Base-by-base conservation (phyloP, 2,329 filamentous ascomycete species). In the Thermoascus crustaceus region DNA sequence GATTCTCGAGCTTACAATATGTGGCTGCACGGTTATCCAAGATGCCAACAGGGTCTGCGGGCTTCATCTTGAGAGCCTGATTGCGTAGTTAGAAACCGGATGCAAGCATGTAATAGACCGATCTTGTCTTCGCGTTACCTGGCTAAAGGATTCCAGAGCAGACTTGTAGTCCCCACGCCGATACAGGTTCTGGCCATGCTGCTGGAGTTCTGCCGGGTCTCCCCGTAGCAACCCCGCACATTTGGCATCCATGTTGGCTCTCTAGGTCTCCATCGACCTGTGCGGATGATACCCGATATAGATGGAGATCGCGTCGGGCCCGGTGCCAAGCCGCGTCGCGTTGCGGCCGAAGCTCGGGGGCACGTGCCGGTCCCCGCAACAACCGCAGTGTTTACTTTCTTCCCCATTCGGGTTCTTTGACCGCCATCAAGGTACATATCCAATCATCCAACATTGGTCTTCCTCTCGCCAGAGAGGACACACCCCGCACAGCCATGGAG, bases 1-100 rank as follows among this genome's bases (percentile, higher is more conserved):
- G 60, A 39, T 73, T 55, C 10, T 60, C 60, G 7, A 77, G 55
- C 48, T 73, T 76, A 32, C 69, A 68, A 39, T 72, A 67, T 22
- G 69, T 68, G 8, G 73, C 73, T 23, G 73, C 68, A 32, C 75
- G 69, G 40, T 70, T 67, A 50, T 78, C 74, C 30, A 74, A 58
- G 19, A 77, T 57, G 38, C 57, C 38, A 42, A 68, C 21, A 18
- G 47, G 38, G 34, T 62, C 50, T 6, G 52, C 49, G 41, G 54
- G 42, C 32, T 53, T 50, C 22, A 49, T 41, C n/a, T 51, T 48
- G 29, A 69, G 49, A 14, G 63, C 59, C 60, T 69, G 29, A 24
- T 39, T 17, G 7, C 37, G 27, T 37, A 34, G 37, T 33, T 30
- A 34, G 32, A 23, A 29, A 29, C 7, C 6, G 6, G 7, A 29